Base-by-base conservation (phyloP, 495 filamentous ascomycete genomes). In the Beverwykella pulmonaria region DNA sequence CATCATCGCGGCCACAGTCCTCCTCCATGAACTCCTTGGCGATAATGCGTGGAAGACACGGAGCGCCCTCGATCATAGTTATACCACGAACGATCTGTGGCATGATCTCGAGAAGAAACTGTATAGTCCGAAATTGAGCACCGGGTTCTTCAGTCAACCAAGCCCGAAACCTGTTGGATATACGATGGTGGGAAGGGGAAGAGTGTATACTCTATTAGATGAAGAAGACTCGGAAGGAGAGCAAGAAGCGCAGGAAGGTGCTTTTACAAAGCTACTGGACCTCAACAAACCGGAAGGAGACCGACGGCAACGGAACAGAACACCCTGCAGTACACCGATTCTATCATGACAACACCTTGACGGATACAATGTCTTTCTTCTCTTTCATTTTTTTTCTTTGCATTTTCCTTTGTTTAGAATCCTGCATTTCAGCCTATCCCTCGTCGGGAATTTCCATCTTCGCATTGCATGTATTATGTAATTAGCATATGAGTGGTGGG, bases 41-140 rank as follows among this genome's bases (percentile, higher is more conserved):
- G 36, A 58, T 9, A 41, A 46, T 26, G 55, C 55, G 2, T 58
- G 55, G 55, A 58, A 58, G 36, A 44, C 39, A 2, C 55, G 12
- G 2, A 46, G 8, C 22, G 1, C 26, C 1, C 48, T 52, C 10
- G 23, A 25, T 23, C n/a, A 25, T 7, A 26, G 3, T 23, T 29
- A 52, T 19, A 25, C 8, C n/a, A 23, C 8, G 1, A 5, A 52
- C 5, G 48, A 23, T n/a, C 4, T 29, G 9, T 29, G 48, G 26
- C 48, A n/a, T 19, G 48, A 52, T 26, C 22, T 44, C 5, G 39
- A 44, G 39, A 44, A 44, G 39, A 44, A 44, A 14, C 39, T 44
- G 8, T 44, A 44, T 14, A 44, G 39, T n/a, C 39, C 39, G 6
- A 44, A n/a, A 14, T 44, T n/a, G 39, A n/a, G 39, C 17, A n/a